phyloP scores from a whole-genome alignment of 2,329 filamentous ascomycete species.

The Colletotrichum godetiae region DNA sequence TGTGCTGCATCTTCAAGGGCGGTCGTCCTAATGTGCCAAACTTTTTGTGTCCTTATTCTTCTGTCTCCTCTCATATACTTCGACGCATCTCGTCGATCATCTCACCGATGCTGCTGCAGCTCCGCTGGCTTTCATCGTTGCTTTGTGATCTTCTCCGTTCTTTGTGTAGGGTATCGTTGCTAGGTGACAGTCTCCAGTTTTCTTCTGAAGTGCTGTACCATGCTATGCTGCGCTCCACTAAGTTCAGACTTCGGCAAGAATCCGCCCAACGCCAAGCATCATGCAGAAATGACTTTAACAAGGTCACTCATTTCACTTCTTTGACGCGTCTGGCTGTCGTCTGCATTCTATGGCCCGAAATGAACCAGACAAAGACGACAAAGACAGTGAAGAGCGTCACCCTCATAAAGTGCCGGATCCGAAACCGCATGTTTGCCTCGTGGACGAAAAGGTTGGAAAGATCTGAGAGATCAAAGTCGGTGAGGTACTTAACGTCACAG shows the following conservation, averaged over 20 bases:
- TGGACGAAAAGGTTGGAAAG: slow-evolving; percentile 51
- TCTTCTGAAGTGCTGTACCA: neutral
- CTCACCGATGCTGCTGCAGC: neutral
- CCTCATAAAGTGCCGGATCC: slow-evolving; percentile 53
- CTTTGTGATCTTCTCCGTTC: neutral
- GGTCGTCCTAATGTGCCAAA: slow-evolving; percentile 26
- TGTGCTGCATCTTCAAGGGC: slow-evolving; percentile 20
- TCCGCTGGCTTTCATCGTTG: slow-evolving; percentile 16
- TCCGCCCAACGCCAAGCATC: slow-evolving; percentile 21
- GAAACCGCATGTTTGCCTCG: slow-evolving; percentile 40
- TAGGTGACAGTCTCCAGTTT: neutral
- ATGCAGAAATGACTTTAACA: slow-evolving; percentile 3
- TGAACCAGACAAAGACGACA: slow-evolving; percentile 56
- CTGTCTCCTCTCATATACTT: neutral
- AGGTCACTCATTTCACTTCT: slow-evolving; percentile 17
- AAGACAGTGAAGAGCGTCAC: slow-evolving; percentile 54
- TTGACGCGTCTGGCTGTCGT: slow-evolving; percentile 31
- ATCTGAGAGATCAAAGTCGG: slow-evolving; percentile 55
- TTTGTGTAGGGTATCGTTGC: slow-evolving; percentile 10
- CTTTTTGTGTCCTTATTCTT: neutral
- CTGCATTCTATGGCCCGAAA: slow-evolving; percentile 49
- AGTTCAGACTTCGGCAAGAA: slow-evolving; percentile 14
- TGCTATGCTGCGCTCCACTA: slow-evolving; percentile 7
- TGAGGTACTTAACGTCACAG: slow-evolving; percentile 69
- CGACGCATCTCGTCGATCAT: neutral